Evolutionary conservation across 2,329 filamentous ascomycete species (phyloP), one percentile per base, ranked within the genome.

Genomic region (Fusarium staphyleae): DNA sequence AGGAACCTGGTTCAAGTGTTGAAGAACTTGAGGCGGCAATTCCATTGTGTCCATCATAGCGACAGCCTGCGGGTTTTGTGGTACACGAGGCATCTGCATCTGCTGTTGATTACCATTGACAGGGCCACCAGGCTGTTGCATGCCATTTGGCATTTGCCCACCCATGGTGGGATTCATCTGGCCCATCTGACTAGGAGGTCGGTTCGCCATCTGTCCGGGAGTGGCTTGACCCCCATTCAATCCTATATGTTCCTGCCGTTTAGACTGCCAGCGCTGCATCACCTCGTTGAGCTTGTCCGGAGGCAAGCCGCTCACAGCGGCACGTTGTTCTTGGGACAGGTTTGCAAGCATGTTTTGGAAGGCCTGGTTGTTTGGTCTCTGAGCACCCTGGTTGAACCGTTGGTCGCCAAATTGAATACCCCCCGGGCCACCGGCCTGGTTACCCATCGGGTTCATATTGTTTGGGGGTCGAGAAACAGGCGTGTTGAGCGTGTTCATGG

Each of bases 401-500:
- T 78, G 76, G 50, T 79, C 77, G 13, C 77, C 78, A 64, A 85
- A 84, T 3, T 76, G 77, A 3, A 75, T 71, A 42, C 74, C 77
- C 4, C 70, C 76, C 40, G 79, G 79, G 5, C 74, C 76, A 51
- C 77, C 73, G 36, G 74, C 75, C 36, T 77, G 77, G 14, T 71
- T 74, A 30, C 74, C 73, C 57, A 72, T 72, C 37, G 76, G 73
- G 26, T 72, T 76, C 70, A 79, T 76, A 32, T 72, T 74, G 16
- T 75, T 76, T 1, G 77, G 74, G 9, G 79, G 75, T 18, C 78
- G 75, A 3, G 73, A 69, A 6, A 72, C 69, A 2, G 84, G 81
- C 1, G 83, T 78, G 55, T 84, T 86, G 35, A 86, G 67, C 1
- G 81, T 84, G 53, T 78, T 79, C 80, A 87, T 82, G 1, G 76